Evolutionary conservation across 305 asterid genomes (phyloP), one percentile per base, ranked within the genome.

Genomic region (Fraxinus sp.): DNA sequence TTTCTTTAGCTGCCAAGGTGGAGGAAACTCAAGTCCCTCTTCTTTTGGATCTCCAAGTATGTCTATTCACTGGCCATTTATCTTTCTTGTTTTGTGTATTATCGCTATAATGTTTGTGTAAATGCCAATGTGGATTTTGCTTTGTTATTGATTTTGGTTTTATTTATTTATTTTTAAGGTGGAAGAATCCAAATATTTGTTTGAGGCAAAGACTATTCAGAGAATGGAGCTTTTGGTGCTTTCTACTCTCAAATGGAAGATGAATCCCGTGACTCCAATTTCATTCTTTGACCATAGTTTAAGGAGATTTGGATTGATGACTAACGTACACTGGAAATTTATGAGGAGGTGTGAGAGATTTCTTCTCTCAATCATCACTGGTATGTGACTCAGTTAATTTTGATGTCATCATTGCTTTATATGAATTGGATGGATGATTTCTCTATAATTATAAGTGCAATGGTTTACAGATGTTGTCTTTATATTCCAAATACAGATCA

Each of bases 141-240:
- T 79, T 57, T 73, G 18, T 68, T 16, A 4, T 20, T 88, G 83
- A 37, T 81, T 44, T 78, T 24, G 82, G 64, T 39, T 78, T 30
- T 74, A 1, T 46, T 59, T 70, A 55, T 41, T 55, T 81, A 80
- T 44, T 76, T 74, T 83, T 85, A 82, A 94, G 99, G 96, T 92
- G 26, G 93, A 89, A 66, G 95, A 92, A 79, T 86, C 91, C 0
- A 92, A 88, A 86, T 94, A 88, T 85, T 80, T 93, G 81, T 94
- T 95, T 57, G 99, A 94, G 86, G 92, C 99, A 5, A 93, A 92
- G 89, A 94, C 99, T 30, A 91, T 95, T 55, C 94, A 90, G 89
- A 94, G 97, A 85, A 93, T 94, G 98, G 99, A 95, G 89, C 89
- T 94, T 52, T 82, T 94, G 89, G 90, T 95, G 76, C 95, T 95